Evolutionary conservation across 495 filamentous ascomycete species (phyloP), one percentile per base, ranked within the genome.

Genomic region (Penicillium antarcticum): DNA sequence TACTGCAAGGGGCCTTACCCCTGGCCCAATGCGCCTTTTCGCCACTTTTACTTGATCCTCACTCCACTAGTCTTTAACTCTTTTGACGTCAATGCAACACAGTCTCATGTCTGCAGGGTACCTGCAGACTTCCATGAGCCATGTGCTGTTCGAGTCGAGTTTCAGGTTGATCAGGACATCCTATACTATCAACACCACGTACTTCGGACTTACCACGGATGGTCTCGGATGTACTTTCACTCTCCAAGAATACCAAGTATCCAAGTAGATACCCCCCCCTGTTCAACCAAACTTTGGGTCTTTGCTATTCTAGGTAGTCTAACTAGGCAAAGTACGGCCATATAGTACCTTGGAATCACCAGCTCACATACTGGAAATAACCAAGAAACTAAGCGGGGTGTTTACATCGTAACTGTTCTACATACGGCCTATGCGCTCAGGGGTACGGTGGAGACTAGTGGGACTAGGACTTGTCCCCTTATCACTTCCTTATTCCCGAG

Each of bases 51-150:
- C 17, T 18, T 11, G 23, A 11, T 21, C 13, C 5, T 5, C 3
- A 40, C 39, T 43, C 13, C 1, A 16, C 16, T 48, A 21, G 3
- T 42, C 33, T 46, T 46, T 21, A 19, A 18, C 6, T 42, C 9
- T 40, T 23, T 31, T 44, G 42, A 31, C 24, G 17, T 23, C 26
- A 46, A 13, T 7, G 12, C 19, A 35, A 46, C 38, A 33, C 38
- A 33, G 46, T 41, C 38, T 49, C 36, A 29, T 38, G 10, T 41
- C 37, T 33, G 36, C 47, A 49, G 47, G 47, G 57, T 60, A 60
- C 56, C 57, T 60, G 57, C 57, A 19, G 24, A n/a, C 42, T 44
- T 52, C 61, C 58, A 63, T 58, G 61, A 63, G 61, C 61, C 60
- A 63, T 63, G 57, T 63, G 61, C 51, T 29, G 26, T 35, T 38